Evolutionary conservation across 192 early-diverging fungal genomes (phyloP).

Genomic region (Mortierella antarctica): DNA sequence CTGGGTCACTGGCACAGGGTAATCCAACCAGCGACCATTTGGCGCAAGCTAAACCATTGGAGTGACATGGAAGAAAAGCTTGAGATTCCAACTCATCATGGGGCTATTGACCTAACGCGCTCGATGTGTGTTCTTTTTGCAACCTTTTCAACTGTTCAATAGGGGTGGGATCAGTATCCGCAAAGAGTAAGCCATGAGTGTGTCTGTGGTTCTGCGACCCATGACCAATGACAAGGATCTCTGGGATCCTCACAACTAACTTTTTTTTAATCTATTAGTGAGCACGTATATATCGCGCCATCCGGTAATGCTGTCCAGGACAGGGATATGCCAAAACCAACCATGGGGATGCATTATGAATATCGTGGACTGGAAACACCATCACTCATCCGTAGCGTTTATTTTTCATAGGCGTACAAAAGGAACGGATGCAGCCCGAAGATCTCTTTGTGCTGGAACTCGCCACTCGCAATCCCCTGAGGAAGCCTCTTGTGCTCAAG

Average conservation of each 20-base stretch:
- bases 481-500: conserved; percentile 77
- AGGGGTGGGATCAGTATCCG: conserved; percentile 87
- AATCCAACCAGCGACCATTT: not conserved
- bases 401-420: conserved; percentile 80
- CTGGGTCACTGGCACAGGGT: conserved; percentile 98
- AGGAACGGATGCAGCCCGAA: conserved; percentile 87
- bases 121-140: not conserved
- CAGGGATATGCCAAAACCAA: not conserved
- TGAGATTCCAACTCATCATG: not conserved
- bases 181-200: conserved; percentile 60
- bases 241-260: not conserved
- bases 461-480: conserved; percentile 66
- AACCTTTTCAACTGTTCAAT: not conserved
- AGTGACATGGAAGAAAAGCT: conserved; percentile 1
- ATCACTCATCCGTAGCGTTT: too few relatives aligned
- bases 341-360: not conserved
- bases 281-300: conserved; percentile 90
- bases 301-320: conserved; percentile 42
- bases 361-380: not conserved
- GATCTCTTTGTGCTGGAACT: conserved; percentile 89
- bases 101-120: too few relatives aligned
- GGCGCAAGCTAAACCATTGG: not conserved
- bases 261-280: conserved; percentile 42
- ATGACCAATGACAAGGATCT: too few relatives aligned
- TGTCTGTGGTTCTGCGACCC: too few relatives aligned